Conservation (phyloP, 2,329 filamentous ascomycete species). For the Aspergillus jensenii region DNA sequence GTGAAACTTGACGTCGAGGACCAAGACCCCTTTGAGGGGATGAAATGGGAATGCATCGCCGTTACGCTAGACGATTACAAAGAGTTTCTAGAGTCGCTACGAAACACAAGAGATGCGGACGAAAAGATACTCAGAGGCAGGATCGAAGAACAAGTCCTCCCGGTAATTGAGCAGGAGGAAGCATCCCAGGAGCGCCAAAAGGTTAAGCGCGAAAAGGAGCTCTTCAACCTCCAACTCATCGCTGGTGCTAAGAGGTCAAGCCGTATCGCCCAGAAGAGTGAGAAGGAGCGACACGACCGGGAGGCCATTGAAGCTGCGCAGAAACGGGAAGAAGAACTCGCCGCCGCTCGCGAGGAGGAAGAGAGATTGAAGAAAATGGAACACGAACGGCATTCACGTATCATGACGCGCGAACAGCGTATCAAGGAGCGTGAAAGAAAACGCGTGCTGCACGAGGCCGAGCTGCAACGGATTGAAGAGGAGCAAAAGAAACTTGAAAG, state of each 20-base stretch:
- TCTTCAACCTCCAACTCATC: conserved; percentile 79
- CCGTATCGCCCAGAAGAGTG: conserved; percentile 76
- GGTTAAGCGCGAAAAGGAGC: conserved; percentile 74
- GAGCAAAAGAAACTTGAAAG: conserved; percentile 63
- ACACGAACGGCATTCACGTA: conserved; percentile 72
- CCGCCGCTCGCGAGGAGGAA: conserved; percentile 59
- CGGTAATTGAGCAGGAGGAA: conserved; percentile 76
- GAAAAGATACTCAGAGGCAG: conserved; percentile 75
- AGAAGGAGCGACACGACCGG: conserved; percentile 74
- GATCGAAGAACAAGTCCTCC: conserved; percentile 75
- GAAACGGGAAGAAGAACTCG: conserved; percentile 64
- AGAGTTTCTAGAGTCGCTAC: conserved; percentile 67
- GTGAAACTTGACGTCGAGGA: conserved; percentile 50
- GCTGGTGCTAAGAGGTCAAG: conserved; percentile 94
- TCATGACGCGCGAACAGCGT: conserved; percentile 81
- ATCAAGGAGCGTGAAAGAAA: conserved; percentile 82
- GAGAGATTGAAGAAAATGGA: conserved; percentile 64
- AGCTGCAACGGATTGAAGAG: conserved; percentile 75
- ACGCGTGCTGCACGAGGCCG: conserved; percentile 79
- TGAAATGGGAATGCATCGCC: conserved; percentile 89
- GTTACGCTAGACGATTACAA: conserved; percentile 77
- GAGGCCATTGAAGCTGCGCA: conserved; percentile 69
- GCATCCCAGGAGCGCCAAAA: conserved; percentile 68
- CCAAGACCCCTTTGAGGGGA: conserved; percentile 70
- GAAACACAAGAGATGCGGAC: conserved; percentile 76